Conservation (phyloP, 192 early-diverging fungal species). For the Piromyces sp. region DNA sequence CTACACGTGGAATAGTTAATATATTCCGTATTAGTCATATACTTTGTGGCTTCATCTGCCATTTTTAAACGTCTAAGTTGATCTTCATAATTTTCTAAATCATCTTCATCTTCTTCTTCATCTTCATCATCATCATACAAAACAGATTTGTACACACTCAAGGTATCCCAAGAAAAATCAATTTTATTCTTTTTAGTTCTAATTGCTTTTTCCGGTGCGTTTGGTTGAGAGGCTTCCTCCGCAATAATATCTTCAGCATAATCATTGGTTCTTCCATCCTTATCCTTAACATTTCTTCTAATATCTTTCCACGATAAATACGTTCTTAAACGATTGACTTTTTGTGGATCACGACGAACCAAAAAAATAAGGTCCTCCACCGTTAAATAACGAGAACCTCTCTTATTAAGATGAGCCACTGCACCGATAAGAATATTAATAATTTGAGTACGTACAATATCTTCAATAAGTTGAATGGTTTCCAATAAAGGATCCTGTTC, state of each 20-base stretch:
- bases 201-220: not conserved
- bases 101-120: conserved; percentile 73
- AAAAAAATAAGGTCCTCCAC: conserved; percentile 93
- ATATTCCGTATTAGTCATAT: conserved; percentile 97
- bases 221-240: conserved; percentile 17
- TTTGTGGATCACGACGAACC: conserved; percentile 83
- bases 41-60: conserved; percentile 80
- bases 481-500: conserved; percentile 77
- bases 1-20: conserved; percentile 95
- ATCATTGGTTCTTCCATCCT: conserved; percentile 16
- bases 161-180: conserved; percentile 85
- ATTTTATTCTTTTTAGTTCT: conserved; percentile 43
- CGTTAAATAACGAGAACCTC: conserved; percentile 58
- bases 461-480: conserved; percentile 80
- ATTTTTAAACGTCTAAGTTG: conserved; percentile 62
- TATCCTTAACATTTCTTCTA: conserved; percentile 77
- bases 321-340: conserved; percentile 74
- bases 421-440: conserved; percentile 81
- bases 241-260: conserved; percentile 27
- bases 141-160: conserved; percentile 59
- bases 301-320: conserved; percentile 95
- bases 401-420: conserved; percentile 64
- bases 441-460: conserved; percentile 85
- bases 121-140: conserved; percentile 64
- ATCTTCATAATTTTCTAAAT: conserved; percentile 70